Percentiles rank a stretch among this genome's conserved stretches.
Conservation (phyloP, 306 rosid species). For the Cotoneaster glaucophyllus region DNA sequence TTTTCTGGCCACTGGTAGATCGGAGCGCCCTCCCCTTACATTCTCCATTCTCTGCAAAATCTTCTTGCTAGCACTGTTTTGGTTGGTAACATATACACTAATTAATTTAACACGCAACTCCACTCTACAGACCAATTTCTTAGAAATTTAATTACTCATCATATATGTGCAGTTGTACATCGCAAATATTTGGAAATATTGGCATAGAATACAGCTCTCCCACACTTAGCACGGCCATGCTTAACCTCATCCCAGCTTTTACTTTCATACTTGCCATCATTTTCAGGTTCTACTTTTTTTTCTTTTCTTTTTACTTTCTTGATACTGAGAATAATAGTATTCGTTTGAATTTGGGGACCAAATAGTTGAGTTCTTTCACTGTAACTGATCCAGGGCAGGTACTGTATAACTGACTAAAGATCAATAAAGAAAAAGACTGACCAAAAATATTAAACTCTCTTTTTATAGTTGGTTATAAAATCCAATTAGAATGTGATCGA, state of each 20-base stretch:
- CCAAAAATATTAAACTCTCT: too few relatives aligned
- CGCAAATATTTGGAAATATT: slow-evolving; percentile 19
- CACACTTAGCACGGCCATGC: slow-evolving; percentile 36
- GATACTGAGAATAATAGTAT: neutral
- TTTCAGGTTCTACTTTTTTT: slow-evolving; percentile 29
- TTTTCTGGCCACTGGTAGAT: neutral
- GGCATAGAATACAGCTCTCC: slow-evolving; percentile 51
- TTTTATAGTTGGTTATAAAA: too few relatives aligned
- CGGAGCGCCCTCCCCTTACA: neutral
- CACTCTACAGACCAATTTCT: too few relatives aligned
- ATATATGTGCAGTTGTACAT: slow-evolving; percentile 23
- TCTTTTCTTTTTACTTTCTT: neutral
- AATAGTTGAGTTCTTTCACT: too few relatives aligned
- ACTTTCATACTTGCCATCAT: slow-evolving; percentile 46
- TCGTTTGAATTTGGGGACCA: too few relatives aligned
- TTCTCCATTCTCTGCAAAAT: slow-evolving; percentile 4
- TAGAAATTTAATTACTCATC: too few relatives aligned
- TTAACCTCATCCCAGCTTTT: slow-evolving; percentile 48
- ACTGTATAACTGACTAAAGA: too few relatives aligned
- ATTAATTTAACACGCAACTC: neutral
- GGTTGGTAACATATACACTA: neutral
- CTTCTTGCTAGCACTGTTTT: slow-evolving; percentile 7
- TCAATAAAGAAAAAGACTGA: too few relatives aligned
- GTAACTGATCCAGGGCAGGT: too few relatives aligned
- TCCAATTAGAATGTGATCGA: too few relatives aligned